phyloP scores from a whole-genome alignment of 176 grass and related monocot genomes.

The Melocanna baccifera region DNA sequence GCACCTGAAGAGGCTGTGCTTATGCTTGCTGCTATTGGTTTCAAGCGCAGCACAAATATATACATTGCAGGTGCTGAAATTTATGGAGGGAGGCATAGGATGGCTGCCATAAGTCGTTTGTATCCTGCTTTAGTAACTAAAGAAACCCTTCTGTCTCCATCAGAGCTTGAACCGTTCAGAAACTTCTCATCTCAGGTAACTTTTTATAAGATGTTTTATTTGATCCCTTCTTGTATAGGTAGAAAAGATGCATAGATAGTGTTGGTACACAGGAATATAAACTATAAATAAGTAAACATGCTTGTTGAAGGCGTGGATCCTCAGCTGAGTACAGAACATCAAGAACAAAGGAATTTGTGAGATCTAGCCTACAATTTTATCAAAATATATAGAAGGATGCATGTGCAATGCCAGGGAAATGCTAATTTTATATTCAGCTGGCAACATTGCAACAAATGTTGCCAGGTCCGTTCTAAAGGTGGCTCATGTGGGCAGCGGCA shows the following conservation, averaged over 20 bases:
- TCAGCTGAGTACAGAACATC: not conserved
- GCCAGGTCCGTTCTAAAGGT: not conserved
- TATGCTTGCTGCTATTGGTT: slow-evolving; percentile 95
- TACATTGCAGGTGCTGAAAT: slow-evolving; percentile 95
- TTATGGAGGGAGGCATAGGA: slow-evolving; percentile 81
- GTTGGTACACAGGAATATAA: not conserved
- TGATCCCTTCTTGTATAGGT: slow-evolving; percentile 11
- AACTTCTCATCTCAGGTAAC: slow-evolving; percentile 95
- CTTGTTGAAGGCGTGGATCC: not conserved
- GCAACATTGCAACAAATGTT: not conserved
- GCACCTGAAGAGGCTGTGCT: slow-evolving; percentile 95
- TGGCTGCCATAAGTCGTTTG: slow-evolving; percentile 83
- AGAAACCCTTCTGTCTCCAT: slow-evolving; percentile 80
- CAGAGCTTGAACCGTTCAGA: slow-evolving; percentile 78
- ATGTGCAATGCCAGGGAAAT: not conserved
- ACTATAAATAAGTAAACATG: not conserved
- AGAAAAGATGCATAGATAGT: slow-evolving; percentile 3
- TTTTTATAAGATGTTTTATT: slow-evolving; percentile 6
- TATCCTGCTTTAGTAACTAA: slow-evolving; percentile 89
- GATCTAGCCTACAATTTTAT: not conserved
- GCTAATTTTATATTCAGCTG: not conserved
- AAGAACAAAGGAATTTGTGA: not conserved
- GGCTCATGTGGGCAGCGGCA: not conserved
- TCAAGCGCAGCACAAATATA: slow-evolving; percentile 77
- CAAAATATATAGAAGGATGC: not conserved